These are phyloP conservation scores for Cladophialophora carrionii DNA, from an alignment of 2,329 filamentous ascomycete species.

Conservation along the genomic window DNA sequence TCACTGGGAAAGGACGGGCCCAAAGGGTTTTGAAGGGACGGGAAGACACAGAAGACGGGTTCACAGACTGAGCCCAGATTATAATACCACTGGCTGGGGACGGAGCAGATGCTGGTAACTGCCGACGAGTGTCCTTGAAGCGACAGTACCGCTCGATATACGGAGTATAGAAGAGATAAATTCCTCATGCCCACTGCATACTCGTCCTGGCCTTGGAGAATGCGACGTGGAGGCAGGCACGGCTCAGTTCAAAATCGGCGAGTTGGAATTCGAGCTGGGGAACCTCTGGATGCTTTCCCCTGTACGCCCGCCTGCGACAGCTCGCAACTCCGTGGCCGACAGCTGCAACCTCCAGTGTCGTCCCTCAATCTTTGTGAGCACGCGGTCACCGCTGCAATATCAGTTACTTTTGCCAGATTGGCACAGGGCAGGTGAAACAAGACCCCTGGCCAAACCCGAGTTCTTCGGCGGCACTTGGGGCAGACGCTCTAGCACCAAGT, in stretches of 20 bases:
- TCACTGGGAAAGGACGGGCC: not conserved
- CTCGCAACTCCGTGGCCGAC: not conserved
- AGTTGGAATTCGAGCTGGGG: constrained; percentile 16
- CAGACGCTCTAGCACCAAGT: not conserved
- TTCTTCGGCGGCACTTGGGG: not conserved
- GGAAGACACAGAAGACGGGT: constrained; percentile 14
- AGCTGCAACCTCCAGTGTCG: not conserved
- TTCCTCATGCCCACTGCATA: constrained; percentile 15
- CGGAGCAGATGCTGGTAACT: not conserved
- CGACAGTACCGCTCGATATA: not conserved
- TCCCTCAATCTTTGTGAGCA: not conserved
- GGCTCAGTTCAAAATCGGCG: not conserved
- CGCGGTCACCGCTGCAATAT: constrained; percentile 1
- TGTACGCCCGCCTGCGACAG: constrained; percentile 18
- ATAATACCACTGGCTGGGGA: not conserved
- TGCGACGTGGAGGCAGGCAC: not conserved
- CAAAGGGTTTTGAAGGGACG: constrained; percentile 14
- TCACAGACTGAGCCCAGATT: constrained; percentile 16
- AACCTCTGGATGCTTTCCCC: constrained; percentile 12
- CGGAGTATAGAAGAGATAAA: not conserved
- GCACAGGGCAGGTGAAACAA: constrained; percentile 18
- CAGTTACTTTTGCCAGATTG: constrained; percentile 5
- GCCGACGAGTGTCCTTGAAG: not conserved
- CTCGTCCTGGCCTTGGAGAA: not conserved
- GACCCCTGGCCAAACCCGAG: not conserved